A percentile compares a stretch with the other conserved stretches of the same genome.
Conservation (phyloP, 2,329 filamentous ascomycete species). For the Venturia nashicola region DNA sequence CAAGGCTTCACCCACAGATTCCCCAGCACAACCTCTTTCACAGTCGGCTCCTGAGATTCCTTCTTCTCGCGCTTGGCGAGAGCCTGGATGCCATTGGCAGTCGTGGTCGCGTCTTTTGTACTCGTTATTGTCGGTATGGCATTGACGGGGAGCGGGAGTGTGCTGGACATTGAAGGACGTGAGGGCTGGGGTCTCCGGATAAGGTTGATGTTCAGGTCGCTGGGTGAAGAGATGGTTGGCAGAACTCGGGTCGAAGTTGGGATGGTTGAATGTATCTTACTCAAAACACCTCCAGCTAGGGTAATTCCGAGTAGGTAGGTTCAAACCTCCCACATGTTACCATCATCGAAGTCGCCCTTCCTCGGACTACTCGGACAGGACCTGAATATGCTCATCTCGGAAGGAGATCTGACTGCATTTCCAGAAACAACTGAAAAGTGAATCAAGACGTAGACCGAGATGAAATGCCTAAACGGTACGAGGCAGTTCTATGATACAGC, state of each 20-base stretch:
- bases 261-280: no score
- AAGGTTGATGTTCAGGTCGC: not conserved
- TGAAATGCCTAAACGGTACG: not conserved
- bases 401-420: no score
- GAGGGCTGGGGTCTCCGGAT: not conserved
- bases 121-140: not conserved
- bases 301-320: no score
- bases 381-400: no score
- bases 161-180: not conserved
- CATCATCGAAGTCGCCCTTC: no score
- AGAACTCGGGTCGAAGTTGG: no score
- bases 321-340: no score
- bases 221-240: not conserved
- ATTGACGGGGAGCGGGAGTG: not conserved
- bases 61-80: not conserved
- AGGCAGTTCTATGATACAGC: no score
- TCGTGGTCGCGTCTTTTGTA: not conserved
- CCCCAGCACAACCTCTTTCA: slow-evolving; percentile 77
- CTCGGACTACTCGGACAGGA: no score
- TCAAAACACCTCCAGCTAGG: no score
- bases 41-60: slow-evolving; percentile 37
- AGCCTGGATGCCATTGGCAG: not conserved
- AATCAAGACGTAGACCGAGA: not conserved
- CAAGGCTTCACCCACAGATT: slow-evolving; percentile 76
- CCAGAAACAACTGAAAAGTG: no score